Evolutionary conservation across 305 asterid genomes (phyloP).

Genomic region (Galium porrigens): DNA sequence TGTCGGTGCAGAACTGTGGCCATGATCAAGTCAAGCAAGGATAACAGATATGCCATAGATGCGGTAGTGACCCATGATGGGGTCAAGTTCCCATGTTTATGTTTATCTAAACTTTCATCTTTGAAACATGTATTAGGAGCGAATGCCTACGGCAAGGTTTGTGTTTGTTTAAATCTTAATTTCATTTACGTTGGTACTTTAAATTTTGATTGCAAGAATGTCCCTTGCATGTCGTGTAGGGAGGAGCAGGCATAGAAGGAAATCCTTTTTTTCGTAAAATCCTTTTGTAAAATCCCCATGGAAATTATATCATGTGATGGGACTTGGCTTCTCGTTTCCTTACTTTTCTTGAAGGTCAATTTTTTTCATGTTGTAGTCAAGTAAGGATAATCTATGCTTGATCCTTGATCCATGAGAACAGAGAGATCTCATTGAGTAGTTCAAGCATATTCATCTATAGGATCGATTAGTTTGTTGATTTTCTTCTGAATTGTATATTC

Average conservation of each 20-base stretch:
- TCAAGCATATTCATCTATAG: background rate
- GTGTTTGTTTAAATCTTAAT: constrained; percentile 16
- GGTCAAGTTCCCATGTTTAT: constrained; percentile 53
- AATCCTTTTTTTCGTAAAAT: too few species aligned
- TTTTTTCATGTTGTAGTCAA: background rate
- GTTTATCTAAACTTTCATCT: constrained; percentile 46
- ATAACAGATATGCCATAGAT: constrained; percentile 52
- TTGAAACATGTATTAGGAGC: constrained; percentile 41
- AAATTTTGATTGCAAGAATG: background rate
- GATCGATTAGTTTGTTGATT: background rate
- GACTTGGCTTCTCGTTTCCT: background rate
- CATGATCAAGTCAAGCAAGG: constrained; percentile 69
- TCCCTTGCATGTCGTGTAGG: background rate
- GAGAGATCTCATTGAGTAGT: background rate
- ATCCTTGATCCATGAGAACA: background rate
- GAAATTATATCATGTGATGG: background rate
- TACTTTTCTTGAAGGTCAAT: background rate
- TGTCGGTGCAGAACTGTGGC: constrained; percentile 38
- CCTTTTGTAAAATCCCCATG: background rate
- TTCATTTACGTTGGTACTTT: background rate
- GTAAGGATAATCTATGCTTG: background rate
- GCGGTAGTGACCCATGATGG: constrained; percentile 78
- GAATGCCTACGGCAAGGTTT: constrained; percentile 40
- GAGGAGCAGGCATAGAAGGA: background rate
- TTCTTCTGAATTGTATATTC: constrained; percentile 5